Evolutionary conservation across 1,284 basidiomycete genomes (phyloP), one percentile per base, ranked within the genome.

Genomic region (Caloboletus firmus): DNA sequence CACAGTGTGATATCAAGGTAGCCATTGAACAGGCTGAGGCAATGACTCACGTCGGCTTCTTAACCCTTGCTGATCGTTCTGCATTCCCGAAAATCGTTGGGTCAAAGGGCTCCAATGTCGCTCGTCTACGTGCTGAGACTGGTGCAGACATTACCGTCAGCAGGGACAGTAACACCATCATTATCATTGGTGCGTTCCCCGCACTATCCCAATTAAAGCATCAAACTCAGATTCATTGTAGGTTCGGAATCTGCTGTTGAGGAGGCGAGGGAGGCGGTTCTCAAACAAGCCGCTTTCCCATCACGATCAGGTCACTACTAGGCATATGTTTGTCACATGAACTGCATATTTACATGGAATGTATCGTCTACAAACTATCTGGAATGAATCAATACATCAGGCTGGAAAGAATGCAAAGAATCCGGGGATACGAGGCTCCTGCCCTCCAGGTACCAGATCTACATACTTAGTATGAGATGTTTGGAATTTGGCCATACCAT

Each of bases 131-230:
- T 56, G 81, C 80, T 52, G 91, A 94, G 73, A 95, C 90, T 50
- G 91, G 91, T 39, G 89, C 93, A 51, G 92, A 95, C 69, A 93
- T 96, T 60, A 91, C 84, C 42, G 91, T 95, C 58, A 84, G 90
- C 70, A 84, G 89, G 61, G 91, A 94, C 60, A 89, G 89, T 67
- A 91, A 80, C 66, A 86, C 86, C 24, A 93, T 95, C 65, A 83
- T 89, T 57, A 89, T 95, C 65, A 82, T 88, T 47, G 89, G 92
- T 93, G 61, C 65, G 87, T 77, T 41, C 20, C 11, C 31, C 35
- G 10, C 41, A 46, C 28, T 30, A 28, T 15, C 32, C 46, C 28
- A 22, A 26, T 34, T 8, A 37, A 41, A 56, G 35, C 20, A 9
- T 51, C 51, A 15, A 22, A 54, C 50, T 53, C 26, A 58, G 44